Conservation (phyloP, 192 early-diverging fungal genomes). For the Chytriomyces sp. region DNA sequence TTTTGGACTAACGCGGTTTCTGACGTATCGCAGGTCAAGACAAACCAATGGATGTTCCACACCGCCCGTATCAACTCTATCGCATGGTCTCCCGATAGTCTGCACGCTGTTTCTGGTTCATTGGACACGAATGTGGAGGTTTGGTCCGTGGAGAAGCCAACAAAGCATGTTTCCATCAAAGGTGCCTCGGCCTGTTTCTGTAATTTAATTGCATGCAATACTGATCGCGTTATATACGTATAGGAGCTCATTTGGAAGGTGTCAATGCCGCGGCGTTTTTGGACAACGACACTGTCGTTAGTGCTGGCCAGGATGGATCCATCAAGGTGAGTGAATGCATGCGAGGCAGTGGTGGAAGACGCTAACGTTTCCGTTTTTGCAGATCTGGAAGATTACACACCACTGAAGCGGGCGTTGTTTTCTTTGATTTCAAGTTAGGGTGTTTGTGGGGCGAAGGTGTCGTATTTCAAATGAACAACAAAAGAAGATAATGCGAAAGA, state of each 20-base stretch:
- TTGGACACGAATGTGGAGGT: conserved; percentile 91
- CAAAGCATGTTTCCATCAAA: conserved; percentile 75
- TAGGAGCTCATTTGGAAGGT: conserved; percentile 79
- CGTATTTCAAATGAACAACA: background rate
- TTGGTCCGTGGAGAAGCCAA: conserved; percentile 83
- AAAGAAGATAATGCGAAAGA: background rate
- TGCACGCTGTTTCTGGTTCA: conserved; percentile 76
- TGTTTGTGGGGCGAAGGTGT: too few relatives aligned
- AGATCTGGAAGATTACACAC: conserved; percentile 29
- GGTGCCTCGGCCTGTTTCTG: conserved; percentile 23
- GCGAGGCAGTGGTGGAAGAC: background rate
- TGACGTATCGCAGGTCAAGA: conserved; percentile 45
- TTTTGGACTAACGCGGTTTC: background rate
- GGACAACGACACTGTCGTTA: conserved; percentile 68
- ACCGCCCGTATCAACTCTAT: conserved; percentile 81
- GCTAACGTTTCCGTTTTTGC: background rate
- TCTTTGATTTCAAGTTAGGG: too few relatives aligned
- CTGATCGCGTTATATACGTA: conserved; percentile 1
- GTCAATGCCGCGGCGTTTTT: conserved; percentile 77
- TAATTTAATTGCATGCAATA: background rate
- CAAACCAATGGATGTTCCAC: conserved; percentile 87
- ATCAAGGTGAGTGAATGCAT: conserved; percentile 61
- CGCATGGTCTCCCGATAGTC: conserved; percentile 77
- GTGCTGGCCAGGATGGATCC: conserved; percentile 80
- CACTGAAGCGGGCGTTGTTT: conserved; percentile 5